A percentile compares a stretch with the other conserved stretches of the same genome.
Evolutionary conservation across 2,329 filamentous ascomycete genomes (phyloP).

Genomic region (Aspergillus proliferans): DNA sequence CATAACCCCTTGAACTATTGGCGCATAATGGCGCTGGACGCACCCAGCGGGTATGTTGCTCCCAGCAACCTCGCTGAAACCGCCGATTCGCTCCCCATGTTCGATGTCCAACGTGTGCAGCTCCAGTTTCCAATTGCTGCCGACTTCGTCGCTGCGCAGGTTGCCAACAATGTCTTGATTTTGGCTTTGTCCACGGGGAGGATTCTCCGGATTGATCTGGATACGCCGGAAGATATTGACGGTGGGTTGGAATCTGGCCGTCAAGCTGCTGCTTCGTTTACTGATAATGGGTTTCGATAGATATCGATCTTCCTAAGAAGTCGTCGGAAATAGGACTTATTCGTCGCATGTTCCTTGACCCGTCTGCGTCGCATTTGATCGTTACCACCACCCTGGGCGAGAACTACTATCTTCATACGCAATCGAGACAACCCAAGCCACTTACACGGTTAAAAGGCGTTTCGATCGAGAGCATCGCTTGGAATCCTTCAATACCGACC

Average conservation of each 20-base stretch:
- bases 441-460: conserved; percentile 79
- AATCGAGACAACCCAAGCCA: conserved; percentile 79
- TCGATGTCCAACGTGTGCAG: conserved; percentile 87
- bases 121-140: conserved; percentile 91
- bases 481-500: conserved; percentile 89
- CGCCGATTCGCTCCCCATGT: conserved; percentile 73
- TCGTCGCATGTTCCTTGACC: conserved; percentile 92
- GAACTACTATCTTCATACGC: conserved; percentile 96
- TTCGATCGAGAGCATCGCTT: conserved; percentile 80
- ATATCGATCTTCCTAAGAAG: conserved; percentile 95
- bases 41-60: conserved; percentile 65
- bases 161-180: conserved; percentile 94
- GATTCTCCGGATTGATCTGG: conserved; percentile 88
- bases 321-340: conserved; percentile 87
- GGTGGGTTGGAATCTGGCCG: conserved; percentile 45
- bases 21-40: conserved; percentile 62
- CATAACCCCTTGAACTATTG: conserved; percentile 17
- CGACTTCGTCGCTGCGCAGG: conserved; percentile 92
- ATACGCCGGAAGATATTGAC: conserved; percentile 92
- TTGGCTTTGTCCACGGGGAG: conserved; percentile 86
- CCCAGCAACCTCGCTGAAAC: conserved; percentile 56
- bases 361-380: conserved; percentile 88
- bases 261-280: background rate
- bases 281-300: conserved; percentile 42
- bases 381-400: conserved; percentile 87